Base-by-base conservation (phyloP, 345 rosid species). In the Melastoma malabathricum region DNA sequence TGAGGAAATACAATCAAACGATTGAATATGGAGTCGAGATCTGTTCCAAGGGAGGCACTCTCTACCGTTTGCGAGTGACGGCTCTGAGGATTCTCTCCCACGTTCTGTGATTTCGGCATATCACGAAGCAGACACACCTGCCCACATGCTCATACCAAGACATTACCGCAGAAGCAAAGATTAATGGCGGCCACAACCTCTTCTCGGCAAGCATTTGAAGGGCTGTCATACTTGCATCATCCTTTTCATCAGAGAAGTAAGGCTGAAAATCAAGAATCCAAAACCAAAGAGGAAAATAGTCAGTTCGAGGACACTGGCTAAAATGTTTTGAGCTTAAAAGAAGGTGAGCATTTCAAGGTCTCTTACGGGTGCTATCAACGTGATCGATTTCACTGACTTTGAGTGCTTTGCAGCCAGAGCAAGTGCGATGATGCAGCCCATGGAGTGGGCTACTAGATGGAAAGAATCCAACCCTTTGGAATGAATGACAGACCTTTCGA, bases 61-160 rank as follows among this genome's bases (percentile, higher is more conserved):
- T 19, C 66, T 66, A 82, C 94, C 88, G 78, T 70, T 51, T 77
- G 65, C 70, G 43, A 29, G 84, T 70, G 17, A 84, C 46, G 17
- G 69, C 60, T 75, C 75, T 84, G 54, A 88, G 25, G 50, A 78
- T 68, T 49, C 55, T 67, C 72, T 84, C 94, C 86, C 94, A 84
- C 0, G 57, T 61, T 64, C 72, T 62, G 70, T 80, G 97, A 64
- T 84, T 67, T 46, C 71, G 65, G 68, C 89, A 84, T 46, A 76
- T 12, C 1, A 82, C 18, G 41, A 82, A 70, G 48, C 89, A 82
- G n/a, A 80, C 58, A 18, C 78, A 75, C 51, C 92, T 75, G 7
- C 82, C 78, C 51, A 88, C 54, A 59, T 88, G 94, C 41, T 88
- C 92, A 34, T 82, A 84, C 97, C 94, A 82, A 41, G 86, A 73